A percentile compares a stretch with the other conserved stretches of the same genome.
These are phyloP conservation scores for Gynandropsis gynandra DNA, from an alignment of 345 rosid species.

Conservation along the genomic window DNA sequence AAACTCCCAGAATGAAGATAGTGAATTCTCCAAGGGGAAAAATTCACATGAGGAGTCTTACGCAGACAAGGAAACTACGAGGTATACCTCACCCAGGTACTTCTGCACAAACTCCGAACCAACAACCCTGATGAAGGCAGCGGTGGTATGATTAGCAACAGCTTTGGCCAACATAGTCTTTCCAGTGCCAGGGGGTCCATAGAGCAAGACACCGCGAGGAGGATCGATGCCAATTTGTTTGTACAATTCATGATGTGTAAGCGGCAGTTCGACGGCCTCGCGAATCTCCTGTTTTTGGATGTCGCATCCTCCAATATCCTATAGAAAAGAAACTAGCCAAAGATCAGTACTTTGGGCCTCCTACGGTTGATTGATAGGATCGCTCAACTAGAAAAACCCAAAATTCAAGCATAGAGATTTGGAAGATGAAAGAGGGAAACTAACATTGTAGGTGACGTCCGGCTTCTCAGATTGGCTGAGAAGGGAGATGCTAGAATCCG, in stretches of 20 bases:
- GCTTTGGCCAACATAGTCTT: slow-evolving; percentile 99
- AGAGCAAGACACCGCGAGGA: slow-evolving; percentile 92
- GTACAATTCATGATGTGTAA: slow-evolving; percentile 91
- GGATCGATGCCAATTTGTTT: slow-evolving; percentile 98
- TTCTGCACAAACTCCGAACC: slow-evolving; percentile 99
- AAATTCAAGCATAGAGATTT: slow-evolving; percentile 17
- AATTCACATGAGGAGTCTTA: background rate
- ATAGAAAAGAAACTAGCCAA: slow-evolving; percentile 6
- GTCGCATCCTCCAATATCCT: slow-evolving; percentile 99
- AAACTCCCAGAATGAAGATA: background rate
- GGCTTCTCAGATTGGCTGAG: slow-evolving; percentile 99
- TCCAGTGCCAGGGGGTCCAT: slow-evolving; percentile 99
- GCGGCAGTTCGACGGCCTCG: slow-evolving; percentile 97
- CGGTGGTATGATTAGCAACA: slow-evolving; percentile 95
- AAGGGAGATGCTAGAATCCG: slow-evolving; percentile 92
- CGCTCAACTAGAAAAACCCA: background rate
- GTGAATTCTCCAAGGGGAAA: background rate
- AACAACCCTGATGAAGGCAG: slow-evolving; percentile 96
- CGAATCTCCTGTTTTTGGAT: slow-evolving; percentile 98
- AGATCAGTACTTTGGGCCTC: background rate
- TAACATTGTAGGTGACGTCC: slow-evolving; percentile 81
- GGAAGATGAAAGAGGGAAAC: slow-evolving; percentile 6
- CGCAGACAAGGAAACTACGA: background rate
- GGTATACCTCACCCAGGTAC: slow-evolving; percentile 86
- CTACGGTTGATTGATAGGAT: no score